Evolutionary conservation across 2,329 filamentous ascomycete species (phyloP).

Genomic region (Ilyonectria destructans): DNA sequence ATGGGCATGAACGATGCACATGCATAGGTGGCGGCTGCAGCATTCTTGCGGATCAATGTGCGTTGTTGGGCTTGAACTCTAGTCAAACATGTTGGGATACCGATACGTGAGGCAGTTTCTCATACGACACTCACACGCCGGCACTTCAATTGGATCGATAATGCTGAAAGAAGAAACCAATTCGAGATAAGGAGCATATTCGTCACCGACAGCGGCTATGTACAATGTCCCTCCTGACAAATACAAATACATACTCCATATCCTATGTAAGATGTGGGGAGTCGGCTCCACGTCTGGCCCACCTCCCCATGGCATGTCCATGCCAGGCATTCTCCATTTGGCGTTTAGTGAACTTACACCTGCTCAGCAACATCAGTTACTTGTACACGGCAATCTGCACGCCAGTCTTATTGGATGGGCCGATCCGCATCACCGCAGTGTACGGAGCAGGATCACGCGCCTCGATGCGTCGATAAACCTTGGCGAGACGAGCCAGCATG

Average conservation of each 20-base stretch:
- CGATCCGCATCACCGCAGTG: slow-evolving; percentile 32
- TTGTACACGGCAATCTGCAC: slow-evolving; percentile 33
- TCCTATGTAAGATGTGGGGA: not conserved
- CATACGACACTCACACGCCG: too few species aligned
- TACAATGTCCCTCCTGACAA: not conserved
- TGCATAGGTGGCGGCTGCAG: too few species aligned
- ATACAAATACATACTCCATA: not conserved
- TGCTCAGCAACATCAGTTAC: not conserved
- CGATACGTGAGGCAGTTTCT: too few species aligned
- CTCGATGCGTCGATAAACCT: slow-evolving; percentile 29
- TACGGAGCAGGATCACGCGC: slow-evolving; percentile 29
- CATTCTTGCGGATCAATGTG: too few species aligned
- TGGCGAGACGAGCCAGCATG: slow-evolving; percentile 29
- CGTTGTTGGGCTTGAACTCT: too few species aligned
- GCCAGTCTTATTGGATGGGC: slow-evolving; percentile 28
- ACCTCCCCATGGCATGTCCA: not conserved
- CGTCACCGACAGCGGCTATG: not conserved
- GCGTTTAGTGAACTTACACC: not conserved
- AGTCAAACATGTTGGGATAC: too few species aligned
- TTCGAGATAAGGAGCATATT: not conserved
- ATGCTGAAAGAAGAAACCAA: too few species aligned
- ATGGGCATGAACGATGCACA: too few species aligned
- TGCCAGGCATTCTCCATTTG: too few species aligned
- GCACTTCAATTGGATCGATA: too few species aligned
- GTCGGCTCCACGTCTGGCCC: not conserved